Evolutionary conservation across 768 basidiomycete species (phyloP), one percentile per base, ranked within the genome.

Genomic region (Cystobasidiopsis lactophilus): DNA sequence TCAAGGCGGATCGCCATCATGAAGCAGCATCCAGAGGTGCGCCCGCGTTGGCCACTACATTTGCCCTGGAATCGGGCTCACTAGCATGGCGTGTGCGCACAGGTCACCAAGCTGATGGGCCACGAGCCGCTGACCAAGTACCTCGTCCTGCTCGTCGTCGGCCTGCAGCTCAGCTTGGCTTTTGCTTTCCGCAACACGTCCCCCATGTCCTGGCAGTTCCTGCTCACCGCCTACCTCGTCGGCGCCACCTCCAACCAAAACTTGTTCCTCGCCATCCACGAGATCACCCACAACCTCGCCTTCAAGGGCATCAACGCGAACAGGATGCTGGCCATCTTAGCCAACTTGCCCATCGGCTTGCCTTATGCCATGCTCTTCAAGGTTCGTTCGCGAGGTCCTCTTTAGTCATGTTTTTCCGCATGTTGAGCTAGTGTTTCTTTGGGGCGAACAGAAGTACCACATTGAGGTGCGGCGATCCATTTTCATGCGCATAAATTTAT

Each of bases 191-290:
- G 82, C 5, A 68, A 78, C 62, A 76, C 75, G 3, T 72, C 74
- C 27, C 77, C 84, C 0, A 65, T 78, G 46, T 85, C 83, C 2
- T 74, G 72, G 21, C 61, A 70, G 45, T 95, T 93, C 68, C 62
- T 95, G 52, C 57, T 79, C 53, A 71, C 72, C 13, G 85, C 91
- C 1, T 96, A 95, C 64, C 71, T 68, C 14, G 73, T 96, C 46
- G 93, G 93, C 1, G 93, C 86, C 2, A 95, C 91, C 0, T 80
- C 82, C 7, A 98, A 96, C 68, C 93, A 98, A 66, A 98, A 96
- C 66, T 74, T 91, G 37, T 98, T 98, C 68, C 76, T 98, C 45
- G 86, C 93, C 40, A 93, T 98, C 51, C 93, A 98, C 64, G 93
- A 98, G 64, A 93, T 98, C 56, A 93, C 89, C 2, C 93, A 98